Evolutionary conservation across 1,284 basidiomycete genomes (phyloP).

Genomic region (Malassezia caprae): DNA sequence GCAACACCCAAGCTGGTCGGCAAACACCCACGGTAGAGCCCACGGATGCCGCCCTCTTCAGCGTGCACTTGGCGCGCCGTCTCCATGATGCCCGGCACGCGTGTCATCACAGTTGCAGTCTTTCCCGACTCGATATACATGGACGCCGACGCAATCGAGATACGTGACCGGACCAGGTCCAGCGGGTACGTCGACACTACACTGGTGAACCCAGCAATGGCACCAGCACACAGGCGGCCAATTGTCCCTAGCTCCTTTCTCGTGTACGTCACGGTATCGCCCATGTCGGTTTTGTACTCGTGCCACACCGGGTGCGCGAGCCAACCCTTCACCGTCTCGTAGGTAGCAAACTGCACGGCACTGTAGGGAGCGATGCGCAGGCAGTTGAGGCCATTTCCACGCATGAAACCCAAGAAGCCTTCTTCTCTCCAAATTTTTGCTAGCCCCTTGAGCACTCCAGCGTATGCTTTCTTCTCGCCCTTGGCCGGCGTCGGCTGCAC

Average conservation of each 20-base stretch:
- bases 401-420: constrained; percentile 81
- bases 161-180: constrained; percentile 79
- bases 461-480: constrained; percentile 30
- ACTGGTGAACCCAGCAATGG: constrained; percentile 78
- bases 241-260: constrained; percentile 4
- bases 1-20: constrained; percentile 84
- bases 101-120: constrained; percentile 25
- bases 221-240: constrained; percentile 66
- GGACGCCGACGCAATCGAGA: constrained; percentile 63
- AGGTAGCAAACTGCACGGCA: constrained; percentile 82
- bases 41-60: constrained; percentile 78
- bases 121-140: constrained; percentile 17
- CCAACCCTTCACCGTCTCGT: constrained; percentile 63
- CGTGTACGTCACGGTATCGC: not conserved
- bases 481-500: constrained; percentile 28
- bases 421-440: constrained; percentile 75
- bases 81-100: constrained; percentile 63
- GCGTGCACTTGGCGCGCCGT: constrained; percentile 81
- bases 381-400: constrained; percentile 76
- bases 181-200: constrained; percentile 86
- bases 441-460: constrained; percentile 38
- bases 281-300: not conserved
- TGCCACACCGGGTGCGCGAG: not conserved
- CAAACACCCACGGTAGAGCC: constrained; percentile 74
- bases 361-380: constrained; percentile 67